Conservation (phyloP, 1,284 basidiomycete genomes). For the Erythrobasidium hasegawianum region DNA sequence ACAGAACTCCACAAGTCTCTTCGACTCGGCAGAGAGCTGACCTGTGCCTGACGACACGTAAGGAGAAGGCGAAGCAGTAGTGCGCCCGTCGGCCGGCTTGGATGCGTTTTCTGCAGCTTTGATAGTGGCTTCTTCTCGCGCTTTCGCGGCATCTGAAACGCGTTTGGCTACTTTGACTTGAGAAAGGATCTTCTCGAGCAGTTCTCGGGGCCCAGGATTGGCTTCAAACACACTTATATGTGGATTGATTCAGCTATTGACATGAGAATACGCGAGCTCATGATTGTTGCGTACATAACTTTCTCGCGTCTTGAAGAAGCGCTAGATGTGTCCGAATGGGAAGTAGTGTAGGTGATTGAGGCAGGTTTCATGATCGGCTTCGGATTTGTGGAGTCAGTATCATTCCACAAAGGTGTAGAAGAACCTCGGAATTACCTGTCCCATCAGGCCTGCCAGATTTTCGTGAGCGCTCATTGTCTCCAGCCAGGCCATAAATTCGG, state of each 20-base stretch:
- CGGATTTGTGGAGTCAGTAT: too few relatives aligned
- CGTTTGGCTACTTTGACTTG: constrained; percentile 83
- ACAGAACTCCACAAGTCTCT: constrained; percentile 61
- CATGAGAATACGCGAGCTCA: too few relatives aligned
- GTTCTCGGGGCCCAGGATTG: constrained; percentile 76
- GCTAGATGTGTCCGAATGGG: neutral
- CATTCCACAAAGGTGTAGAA: too few relatives aligned
- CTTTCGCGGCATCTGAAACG: constrained; percentile 67
- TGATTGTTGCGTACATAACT: constrained; percentile 14
- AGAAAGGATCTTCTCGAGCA: constrained; percentile 80
- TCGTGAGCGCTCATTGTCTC: constrained; percentile 85
- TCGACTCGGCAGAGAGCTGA: constrained; percentile 65
- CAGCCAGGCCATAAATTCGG: constrained; percentile 34
- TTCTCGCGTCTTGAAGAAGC: constrained; percentile 29
- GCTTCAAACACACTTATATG: constrained; percentile 78
- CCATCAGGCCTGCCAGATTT: constrained; percentile 86
- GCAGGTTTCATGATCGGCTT: constrained; percentile 28
- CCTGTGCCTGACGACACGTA: constrained; percentile 58
- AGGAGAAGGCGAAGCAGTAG: constrained; percentile 9
- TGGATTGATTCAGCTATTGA: too few relatives aligned
- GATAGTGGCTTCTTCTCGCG: constrained; percentile 44
- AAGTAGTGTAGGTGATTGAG: constrained; percentile 9
- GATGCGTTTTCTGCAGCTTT: constrained; percentile 4
- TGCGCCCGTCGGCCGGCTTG: constrained; percentile 3
- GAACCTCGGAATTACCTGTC: too few relatives aligned